Evolutionary conservation across 2,329 filamentous ascomycete species (phyloP).

Genomic region (Diaporthe nobilis): DNA sequence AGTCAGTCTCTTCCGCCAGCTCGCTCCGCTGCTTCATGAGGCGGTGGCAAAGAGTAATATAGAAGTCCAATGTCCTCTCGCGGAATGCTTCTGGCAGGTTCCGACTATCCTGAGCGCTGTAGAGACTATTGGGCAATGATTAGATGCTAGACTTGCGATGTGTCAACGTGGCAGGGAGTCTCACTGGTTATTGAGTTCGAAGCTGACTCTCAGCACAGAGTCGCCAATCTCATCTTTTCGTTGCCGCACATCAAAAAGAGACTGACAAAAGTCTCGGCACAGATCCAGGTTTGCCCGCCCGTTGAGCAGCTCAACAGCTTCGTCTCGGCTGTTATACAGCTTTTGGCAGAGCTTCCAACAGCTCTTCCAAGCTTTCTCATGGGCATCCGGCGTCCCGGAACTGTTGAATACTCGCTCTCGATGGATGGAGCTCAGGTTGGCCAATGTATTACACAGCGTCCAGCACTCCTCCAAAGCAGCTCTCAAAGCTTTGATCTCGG

Average conservation of each 20-base stretch:
- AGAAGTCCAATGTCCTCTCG: conserved; percentile 93
- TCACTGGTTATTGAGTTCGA: conserved; percentile 93
- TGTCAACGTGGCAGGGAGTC: conserved; percentile 45
- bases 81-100: conserved; percentile 87
- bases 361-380: conserved; percentile 92
- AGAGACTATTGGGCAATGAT: conserved; percentile 68
- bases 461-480: conserved; percentile 89
- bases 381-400: conserved; percentile 80
- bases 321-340: conserved; percentile 85
- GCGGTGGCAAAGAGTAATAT: conserved; percentile 92
- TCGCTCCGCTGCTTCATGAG: conserved; percentile 95
- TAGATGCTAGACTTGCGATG: conserved; percentile 42
- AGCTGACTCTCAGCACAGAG: conserved; percentile 90
- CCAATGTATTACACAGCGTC: conserved; percentile 93
- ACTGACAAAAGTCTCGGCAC: conserved; percentile 92
- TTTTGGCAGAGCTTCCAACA: conserved; percentile 95
- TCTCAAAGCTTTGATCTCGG: conserved; percentile 77
- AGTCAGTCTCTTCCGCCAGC: conserved; percentile 84
- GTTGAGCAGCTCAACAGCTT: conserved; percentile 75
- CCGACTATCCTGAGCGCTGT: conserved; percentile 87
- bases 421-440: conserved; percentile 86
- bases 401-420: conserved; percentile 83
- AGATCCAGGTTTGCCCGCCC: conserved; percentile 85
- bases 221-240: conserved; percentile 85
- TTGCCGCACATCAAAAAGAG: conserved; percentile 87